These are phyloP conservation scores for Rasamsonia emersonii DNA, from an alignment of 2,329 filamentous ascomycete genomes.

Conservation along the genomic window DNA sequence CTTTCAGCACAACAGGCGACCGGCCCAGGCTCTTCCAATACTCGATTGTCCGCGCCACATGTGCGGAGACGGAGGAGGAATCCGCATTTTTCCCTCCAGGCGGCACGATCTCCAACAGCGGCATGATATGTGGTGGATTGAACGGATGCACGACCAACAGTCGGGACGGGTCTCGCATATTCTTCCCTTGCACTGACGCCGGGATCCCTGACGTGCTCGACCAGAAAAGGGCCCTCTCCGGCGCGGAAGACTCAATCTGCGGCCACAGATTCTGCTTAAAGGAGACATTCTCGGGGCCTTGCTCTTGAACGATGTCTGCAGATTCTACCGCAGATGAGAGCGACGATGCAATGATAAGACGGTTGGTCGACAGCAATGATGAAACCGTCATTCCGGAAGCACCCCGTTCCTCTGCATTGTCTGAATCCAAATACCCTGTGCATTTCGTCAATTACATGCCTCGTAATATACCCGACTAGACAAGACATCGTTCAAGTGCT, in stretches of 20 bases:
- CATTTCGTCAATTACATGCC: too few relatives aligned
- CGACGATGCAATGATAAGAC: constrained; percentile 28
- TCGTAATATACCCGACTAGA: too few relatives aligned
- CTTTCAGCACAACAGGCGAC: constrained; percentile 42
- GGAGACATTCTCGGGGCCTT: constrained; percentile 45
- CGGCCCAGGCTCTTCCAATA: constrained; percentile 40
- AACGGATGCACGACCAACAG: constrained; percentile 53
- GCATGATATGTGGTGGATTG: constrained; percentile 56
- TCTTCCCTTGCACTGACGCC: constrained; percentile 39
- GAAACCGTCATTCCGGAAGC: constrained; percentile 5
- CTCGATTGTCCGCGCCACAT: constrained; percentile 31
- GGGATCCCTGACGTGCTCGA: constrained; percentile 51
- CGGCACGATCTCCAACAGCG: constrained; percentile 50
- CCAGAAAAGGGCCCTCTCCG: constrained; percentile 43
- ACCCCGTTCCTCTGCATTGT: too few relatives aligned
- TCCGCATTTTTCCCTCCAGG: constrained; percentile 32
- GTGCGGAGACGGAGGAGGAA: constrained; percentile 15
- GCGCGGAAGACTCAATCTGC: constrained; percentile 40
- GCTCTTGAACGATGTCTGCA: constrained; percentile 51
- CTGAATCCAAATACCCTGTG: constrained; percentile 5
- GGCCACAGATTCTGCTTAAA: constrained; percentile 48
- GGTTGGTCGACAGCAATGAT: constrained; percentile 9
- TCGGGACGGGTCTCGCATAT: constrained; percentile 36
- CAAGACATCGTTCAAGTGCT: too few relatives aligned
- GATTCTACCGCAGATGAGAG: constrained; percentile 33